Conservation (phyloP, 352 stramenopile genomes). For the Pythium periplocum region DNA sequence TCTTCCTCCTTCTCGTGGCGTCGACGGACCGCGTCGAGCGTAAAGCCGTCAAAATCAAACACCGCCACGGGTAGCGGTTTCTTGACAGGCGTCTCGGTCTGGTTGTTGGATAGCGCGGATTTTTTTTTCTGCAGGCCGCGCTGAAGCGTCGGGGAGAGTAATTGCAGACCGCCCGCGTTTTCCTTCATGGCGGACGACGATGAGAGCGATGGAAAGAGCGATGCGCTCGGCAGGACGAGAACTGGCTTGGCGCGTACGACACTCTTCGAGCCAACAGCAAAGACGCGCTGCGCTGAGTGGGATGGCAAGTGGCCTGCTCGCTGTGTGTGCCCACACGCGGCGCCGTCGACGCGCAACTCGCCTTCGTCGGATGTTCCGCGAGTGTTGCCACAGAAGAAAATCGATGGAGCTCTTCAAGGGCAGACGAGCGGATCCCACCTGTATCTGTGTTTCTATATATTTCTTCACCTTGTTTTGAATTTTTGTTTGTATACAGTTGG, state of each 20-base stretch:
- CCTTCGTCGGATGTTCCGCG: constrained; percentile 4
- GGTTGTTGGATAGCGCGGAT: neutral
- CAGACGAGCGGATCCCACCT: too few relatives aligned
- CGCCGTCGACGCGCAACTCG: neutral
- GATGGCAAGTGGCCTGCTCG: too few relatives aligned
- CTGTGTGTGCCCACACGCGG: too few relatives aligned
- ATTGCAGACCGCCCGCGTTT: constrained; percentile 10
- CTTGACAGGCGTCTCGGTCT: neutral
- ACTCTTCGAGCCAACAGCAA: too few relatives aligned
- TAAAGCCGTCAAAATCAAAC: constrained; percentile 45
- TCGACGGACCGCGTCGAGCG: constrained; percentile 30
- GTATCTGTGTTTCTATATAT: too few relatives aligned
- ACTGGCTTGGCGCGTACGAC: too few relatives aligned
- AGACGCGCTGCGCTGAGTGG: neutral
- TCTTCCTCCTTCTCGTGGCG: neutral
- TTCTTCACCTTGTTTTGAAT: too few relatives aligned
- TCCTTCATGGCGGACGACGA: constrained; percentile 8
- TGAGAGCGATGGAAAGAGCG: too few relatives aligned
- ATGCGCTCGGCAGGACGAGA: too few relatives aligned
- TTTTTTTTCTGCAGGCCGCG: constrained; percentile 5
- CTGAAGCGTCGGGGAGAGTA: constrained; percentile 16
- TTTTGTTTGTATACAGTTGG: too few relatives aligned
- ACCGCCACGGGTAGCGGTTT: neutral
- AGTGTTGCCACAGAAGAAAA: constrained; percentile 2
- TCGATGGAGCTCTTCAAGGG: neutral